Evolutionary conservation across 495 filamentous ascomycete species (phyloP).

Genomic region (Chlorociboria aeruginascens): DNA sequence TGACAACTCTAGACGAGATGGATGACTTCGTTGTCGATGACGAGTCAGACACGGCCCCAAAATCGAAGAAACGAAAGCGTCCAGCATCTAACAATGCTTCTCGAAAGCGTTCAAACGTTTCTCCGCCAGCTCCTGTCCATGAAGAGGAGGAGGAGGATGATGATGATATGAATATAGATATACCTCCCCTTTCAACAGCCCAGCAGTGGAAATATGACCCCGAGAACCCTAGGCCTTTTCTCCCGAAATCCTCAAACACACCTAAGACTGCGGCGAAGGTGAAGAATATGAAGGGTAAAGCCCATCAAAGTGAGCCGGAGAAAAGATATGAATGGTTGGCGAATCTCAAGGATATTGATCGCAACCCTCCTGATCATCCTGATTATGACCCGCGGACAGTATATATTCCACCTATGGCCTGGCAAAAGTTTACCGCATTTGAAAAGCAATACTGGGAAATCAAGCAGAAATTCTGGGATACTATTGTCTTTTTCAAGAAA

Average conservation of each 20-base stretch:
- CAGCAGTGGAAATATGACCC: conserved; percentile 81
- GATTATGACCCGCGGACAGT: conserved; percentile 90
- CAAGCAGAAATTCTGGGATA: conserved; percentile 96
- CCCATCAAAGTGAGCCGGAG: conserved; percentile 66
- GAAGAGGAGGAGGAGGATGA: conserved; percentile 28
- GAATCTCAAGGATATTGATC: conserved; percentile 68
- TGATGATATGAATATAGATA: conserved; percentile 41
- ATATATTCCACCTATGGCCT: conserved; percentile 71
- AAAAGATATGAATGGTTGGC: conserved; percentile 84
- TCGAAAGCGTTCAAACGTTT: conserved; percentile 43
- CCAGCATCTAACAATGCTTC: conserved; percentile 37
- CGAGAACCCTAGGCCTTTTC: conserved; percentile 49
- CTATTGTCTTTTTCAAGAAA: conserved; percentile 99
- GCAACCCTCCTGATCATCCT: conserved; percentile 64
- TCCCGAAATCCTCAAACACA: conserved; percentile 34
- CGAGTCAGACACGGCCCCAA: conserved; percentile 55
- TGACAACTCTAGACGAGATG: conserved; percentile 40
- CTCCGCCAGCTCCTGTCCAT: conserved; percentile 28
- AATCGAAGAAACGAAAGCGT: conserved; percentile 61
- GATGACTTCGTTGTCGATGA: conserved; percentile 84
- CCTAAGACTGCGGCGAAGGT: conserved; percentile 28
- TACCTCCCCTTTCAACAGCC: conserved; percentile 56
- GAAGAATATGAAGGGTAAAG: conserved; percentile 56
- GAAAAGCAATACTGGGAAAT: conserved; percentile 99
- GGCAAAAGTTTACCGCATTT: conserved; percentile 74